Percentiles rank a stretch among this genome's conserved stretches.
Evolutionary conservation across 345 rosid genomes (phyloP).

Genomic region (Psidium friedrichsthalianum): DNA sequence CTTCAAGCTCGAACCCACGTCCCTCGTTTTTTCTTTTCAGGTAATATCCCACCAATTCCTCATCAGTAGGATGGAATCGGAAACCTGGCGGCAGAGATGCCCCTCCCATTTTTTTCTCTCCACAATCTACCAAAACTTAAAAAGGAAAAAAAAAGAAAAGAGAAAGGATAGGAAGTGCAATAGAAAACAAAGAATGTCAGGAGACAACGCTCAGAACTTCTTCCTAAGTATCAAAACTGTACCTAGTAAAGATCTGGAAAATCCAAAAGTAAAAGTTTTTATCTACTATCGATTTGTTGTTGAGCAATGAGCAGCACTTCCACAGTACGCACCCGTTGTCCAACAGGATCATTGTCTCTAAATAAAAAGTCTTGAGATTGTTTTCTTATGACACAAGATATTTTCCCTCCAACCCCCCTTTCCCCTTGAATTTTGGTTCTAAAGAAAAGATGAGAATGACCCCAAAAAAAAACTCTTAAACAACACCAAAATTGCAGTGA

Average conservation of each 20-base stretch:
- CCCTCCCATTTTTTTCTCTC: slow-evolving; percentile 31
- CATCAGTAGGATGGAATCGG: slow-evolving; percentile 88
- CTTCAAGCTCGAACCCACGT: slow-evolving; percentile 71
- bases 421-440: slow-evolving; percentile 45
- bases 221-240: slow-evolving; percentile 27
- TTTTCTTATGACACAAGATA: slow-evolving; percentile 24
- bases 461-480: neutral
- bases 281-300: slow-evolving; percentile 36
- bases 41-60: slow-evolving; percentile 77
- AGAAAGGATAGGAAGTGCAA: slow-evolving; percentile 1
- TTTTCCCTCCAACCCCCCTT: slow-evolving; percentile 39
- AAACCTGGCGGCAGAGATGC: slow-evolving; percentile 82
- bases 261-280: slow-evolving; percentile 73
- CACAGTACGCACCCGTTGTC: slow-evolving; percentile 35
- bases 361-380: slow-evolving; percentile 6
- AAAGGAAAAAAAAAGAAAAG: neutral
- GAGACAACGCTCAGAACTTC: neutral
- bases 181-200: neutral
- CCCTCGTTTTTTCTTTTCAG: slow-evolving; percentile 55
- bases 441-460: neutral
- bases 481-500: neutral
- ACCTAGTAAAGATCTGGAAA: slow-evolving; percentile 55
- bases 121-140: neutral
- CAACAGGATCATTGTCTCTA: slow-evolving; percentile 48
- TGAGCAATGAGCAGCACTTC: slow-evolving; percentile 43